phyloP scores from a whole-genome alignment of 805 yeast species.

The Lachancea dasiensis region DNA sequence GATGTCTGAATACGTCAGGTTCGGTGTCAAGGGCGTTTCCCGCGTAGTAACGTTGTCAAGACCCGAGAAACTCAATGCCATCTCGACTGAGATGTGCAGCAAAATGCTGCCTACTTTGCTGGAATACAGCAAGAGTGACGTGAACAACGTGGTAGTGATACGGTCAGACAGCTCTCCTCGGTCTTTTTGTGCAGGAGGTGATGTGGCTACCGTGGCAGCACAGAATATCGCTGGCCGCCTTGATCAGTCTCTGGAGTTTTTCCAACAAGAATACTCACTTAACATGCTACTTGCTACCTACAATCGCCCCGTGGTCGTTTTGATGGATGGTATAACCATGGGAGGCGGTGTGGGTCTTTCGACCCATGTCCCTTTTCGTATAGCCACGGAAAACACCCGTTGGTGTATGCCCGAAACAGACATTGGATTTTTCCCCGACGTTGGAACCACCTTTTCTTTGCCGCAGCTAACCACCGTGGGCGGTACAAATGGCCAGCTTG shows the following conservation, averaged over 20 bases:
- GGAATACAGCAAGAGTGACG: slow-evolving; percentile 68
- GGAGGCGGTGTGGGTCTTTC: slow-evolving; percentile 97
- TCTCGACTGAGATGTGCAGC: slow-evolving; percentile 68
- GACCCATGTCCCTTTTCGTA: slow-evolving; percentile 85
- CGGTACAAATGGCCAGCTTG: slow-evolving; percentile 61
- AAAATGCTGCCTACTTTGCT: slow-evolving; percentile 64
- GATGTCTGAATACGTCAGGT: slow-evolving; percentile 16
- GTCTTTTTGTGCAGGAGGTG: slow-evolving; percentile 95
- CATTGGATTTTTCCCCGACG: slow-evolving; percentile 95
- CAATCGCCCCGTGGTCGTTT: slow-evolving; percentile 77
- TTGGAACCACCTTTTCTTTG: slow-evolving; percentile 86
- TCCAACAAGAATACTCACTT: slow-evolving; percentile 73
- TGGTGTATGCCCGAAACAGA: slow-evolving; percentile 98
- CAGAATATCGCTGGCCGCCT: slow-evolving; percentile 45
- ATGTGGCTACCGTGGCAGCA: slow-evolving; percentile 74
- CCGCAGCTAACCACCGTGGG: slow-evolving; percentile 49
- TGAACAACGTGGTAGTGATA: slow-evolving; percentile 60
- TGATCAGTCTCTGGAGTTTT: slow-evolving; percentile 53
- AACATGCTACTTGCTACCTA: slow-evolving; percentile 77
- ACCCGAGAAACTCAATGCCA: slow-evolving; percentile 76
- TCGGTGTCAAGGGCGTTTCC: slow-evolving; percentile 40
- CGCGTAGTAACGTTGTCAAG: slow-evolving; percentile 75
- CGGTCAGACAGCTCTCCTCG: slow-evolving; percentile 46
- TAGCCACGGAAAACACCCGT: slow-evolving; percentile 86
- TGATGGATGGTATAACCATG: slow-evolving; percentile 91